Base-by-base conservation (phyloP, 2,329 filamentous ascomycete genomes). In the Dendryphion nanum region DNA sequence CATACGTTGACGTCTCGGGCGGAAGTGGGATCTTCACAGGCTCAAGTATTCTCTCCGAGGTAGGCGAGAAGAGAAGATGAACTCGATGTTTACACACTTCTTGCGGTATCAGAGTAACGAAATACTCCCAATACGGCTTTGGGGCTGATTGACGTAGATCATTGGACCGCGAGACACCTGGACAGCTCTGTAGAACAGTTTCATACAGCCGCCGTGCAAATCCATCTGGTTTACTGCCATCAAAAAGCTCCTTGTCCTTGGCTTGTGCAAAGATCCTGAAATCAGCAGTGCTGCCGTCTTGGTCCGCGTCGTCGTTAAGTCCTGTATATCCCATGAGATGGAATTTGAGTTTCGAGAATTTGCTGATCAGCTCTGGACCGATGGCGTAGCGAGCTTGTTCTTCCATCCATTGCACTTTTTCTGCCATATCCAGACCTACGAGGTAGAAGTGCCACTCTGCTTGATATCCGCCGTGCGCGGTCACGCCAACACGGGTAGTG, bases 401-500 rank as follows among this genome's bases (percentile, higher is more conserved):
- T 23, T 55, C 49, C 35, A 45, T 48, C 38, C 44, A 51, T 20
- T 53, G 42, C 15, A 41, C 32, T 29, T 77, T 76, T 31, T 64
- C 65, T 6, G 60, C 50, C 36, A 74, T 68, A 42, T 74, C 70
- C 2, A 76, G 59, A 1, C 74, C 73, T 5, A 63, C 64, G 7
- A 74, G 56, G 48, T 68, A 74, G 50, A 66, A 74, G 36, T 64
- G 64, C 2, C 47, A 38, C 44, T 66, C 61, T 8, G 53, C 57
- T 24, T 67, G 61, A 21, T 50, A 64, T 1, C 61, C 63, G 0
- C 59, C 63, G 1, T 51, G 37, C 1, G 48, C 45, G 18, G 51
- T 57, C 21, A 66, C 51, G 3, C 55, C 55, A 1, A 65, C 43
- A 40, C 64, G 63, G 3, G 60, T 48, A 4, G 57, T 66, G 1